Evolutionary conservation across 1,284 basidiomycete species (phyloP), one percentile per base, ranked within the genome.

Genomic region (Mycena sp.): DNA sequence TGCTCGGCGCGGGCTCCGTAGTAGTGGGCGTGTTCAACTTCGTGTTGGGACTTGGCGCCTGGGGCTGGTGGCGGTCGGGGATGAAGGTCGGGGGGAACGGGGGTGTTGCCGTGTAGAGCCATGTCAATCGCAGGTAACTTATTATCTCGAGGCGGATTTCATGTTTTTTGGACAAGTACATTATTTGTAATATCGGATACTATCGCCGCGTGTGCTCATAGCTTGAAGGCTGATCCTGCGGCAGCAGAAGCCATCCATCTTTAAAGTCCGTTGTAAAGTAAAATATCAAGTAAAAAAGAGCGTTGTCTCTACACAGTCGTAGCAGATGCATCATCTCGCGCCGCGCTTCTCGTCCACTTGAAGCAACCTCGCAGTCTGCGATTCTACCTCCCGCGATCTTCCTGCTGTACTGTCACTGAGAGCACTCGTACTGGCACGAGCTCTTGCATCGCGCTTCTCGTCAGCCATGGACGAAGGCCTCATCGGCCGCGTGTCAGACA

Each of bases 1-100:
- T 92, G 30, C 74, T 93, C 17, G 94, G 95, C n/a, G 87, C 90
- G 12, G 93, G 93, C 48, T 90, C 88, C 29, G 80, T 83, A 2
- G 73, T 80, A 17, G 72, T 92, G 56, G 92, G 92, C 0, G 64
- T 90, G 37, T 86, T 89, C 67, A 93, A 92, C 72, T 87, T 89
- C 69, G 63, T 90, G 40, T 70, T 93, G 26, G 85, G 87, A n/a
- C 69, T 87, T 21, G 79, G 81, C 16, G 83, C 84, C 29, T 87
- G 85, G 82, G 80, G 75, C 23, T 89, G 85, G 85, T 85, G 85
- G 77, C 78, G 54, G 41, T 58, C 61, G 3, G 45, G 53, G 14
- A n/a, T n/a, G n/a, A 59, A 55, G 26, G 26, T 59, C n/a, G n/a
- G 14, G 11, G 56, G 25, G 11, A n/a, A 23, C 14, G 45, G 6